These are phyloP conservation scores for Scheffersomyces stambukii DNA, from an alignment of 1,139 yeast genomes.

Conservation along the genomic window DNA sequence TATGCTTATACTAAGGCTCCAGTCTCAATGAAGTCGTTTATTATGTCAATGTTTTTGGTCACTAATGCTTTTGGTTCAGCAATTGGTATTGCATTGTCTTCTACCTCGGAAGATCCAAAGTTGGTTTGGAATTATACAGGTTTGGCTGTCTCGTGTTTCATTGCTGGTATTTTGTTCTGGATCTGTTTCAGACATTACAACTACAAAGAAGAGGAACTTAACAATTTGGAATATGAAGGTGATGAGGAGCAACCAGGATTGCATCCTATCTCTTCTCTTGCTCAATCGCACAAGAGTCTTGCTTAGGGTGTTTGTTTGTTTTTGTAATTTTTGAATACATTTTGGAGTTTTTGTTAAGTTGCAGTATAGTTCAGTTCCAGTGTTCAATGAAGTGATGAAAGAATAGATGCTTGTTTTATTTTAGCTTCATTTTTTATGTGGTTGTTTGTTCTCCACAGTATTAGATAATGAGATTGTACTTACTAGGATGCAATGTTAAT, in stretches of 20 bases:
- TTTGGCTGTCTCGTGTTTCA: slow-evolving; percentile 53
- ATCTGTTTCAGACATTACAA: slow-evolving; percentile 54
- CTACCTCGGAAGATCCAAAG: slow-evolving; percentile 64
- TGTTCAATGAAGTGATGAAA: too few species aligned
- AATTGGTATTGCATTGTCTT: slow-evolving; percentile 65
- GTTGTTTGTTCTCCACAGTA: too few species aligned
- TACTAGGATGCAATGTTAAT: too few species aligned
- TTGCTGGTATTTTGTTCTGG: slow-evolving; percentile 65
- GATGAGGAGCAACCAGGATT: slow-evolving; percentile 14
- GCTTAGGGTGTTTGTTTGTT: slow-evolving; percentile 7
- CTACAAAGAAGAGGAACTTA: slow-evolving; percentile 56
- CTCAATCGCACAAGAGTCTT: slow-evolving; percentile 11
- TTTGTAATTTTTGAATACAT: too few species aligned
- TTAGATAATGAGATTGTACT: too few species aligned
- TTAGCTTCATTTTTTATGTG: too few species aligned
- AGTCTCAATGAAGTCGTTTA: slow-evolving; percentile 58
- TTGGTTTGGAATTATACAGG: slow-evolving; percentile 65
- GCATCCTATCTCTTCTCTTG: slow-evolving; percentile 20
- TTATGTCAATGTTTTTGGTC: slow-evolving; percentile 58
- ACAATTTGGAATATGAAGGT: slow-evolving; percentile 44
- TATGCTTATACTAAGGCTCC: slow-evolving; percentile 74
- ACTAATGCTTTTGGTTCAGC: slow-evolving; percentile 70
- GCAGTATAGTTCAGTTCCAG: too few species aligned
- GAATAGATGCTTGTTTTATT: too few species aligned
- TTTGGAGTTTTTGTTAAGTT: too few species aligned